Base-by-base conservation (phyloP, 352 stramenopile species). In the Phytophthora agathidicida region DNA sequence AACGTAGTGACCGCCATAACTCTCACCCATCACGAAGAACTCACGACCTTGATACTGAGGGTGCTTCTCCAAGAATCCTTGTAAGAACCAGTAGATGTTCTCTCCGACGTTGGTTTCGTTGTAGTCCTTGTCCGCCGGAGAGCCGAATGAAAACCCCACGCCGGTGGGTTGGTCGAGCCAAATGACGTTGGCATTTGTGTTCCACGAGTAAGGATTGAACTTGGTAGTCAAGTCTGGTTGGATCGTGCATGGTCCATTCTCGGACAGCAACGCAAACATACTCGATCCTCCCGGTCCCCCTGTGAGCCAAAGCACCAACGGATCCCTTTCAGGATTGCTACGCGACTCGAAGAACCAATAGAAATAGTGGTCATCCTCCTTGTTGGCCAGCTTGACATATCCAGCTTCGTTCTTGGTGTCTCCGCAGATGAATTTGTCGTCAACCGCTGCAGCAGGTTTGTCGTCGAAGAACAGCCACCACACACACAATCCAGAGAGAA, bases 291-390 rank as follows among this genome's bases (percentile, higher is more conserved):
- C 77, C 10, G 77, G 74, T 2, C 54, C 54, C 17, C 75, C 77
- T 5, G 70, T 80, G n/a, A 88, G 66, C 77, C 77, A 88, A 10
- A 88, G 48, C 17, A 97, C 74, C 9, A 97, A 51, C 19, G 88
- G 89, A 26, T 84, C 80, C 14, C 55, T 81, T n/a, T 64, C 60
- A 9, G 78, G 57, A 23, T 67, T 71, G 10, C 65, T 27, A 33
- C 82, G 60, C 13, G 71, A 74, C 63, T 90, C 75, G 30, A 72
- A 73, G 46, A 82, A 80, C 74, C 77, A 88, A 62, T 89, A 89
- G 60, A 88, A 84, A 60, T 87, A 88, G 46, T 85, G 47, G 27
- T 80, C 75, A 39, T 87, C 77, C 17, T 80, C 27, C 51, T 81
- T 80, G 68, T 83, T 82, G 16, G 65, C 2, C 10, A 88, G 63